Percentiles rank a stretch among this genome's conserved stretches.
Conservation (phyloP, 192 early-diverging fungal species). For the Cetraspora pellucida region DNA sequence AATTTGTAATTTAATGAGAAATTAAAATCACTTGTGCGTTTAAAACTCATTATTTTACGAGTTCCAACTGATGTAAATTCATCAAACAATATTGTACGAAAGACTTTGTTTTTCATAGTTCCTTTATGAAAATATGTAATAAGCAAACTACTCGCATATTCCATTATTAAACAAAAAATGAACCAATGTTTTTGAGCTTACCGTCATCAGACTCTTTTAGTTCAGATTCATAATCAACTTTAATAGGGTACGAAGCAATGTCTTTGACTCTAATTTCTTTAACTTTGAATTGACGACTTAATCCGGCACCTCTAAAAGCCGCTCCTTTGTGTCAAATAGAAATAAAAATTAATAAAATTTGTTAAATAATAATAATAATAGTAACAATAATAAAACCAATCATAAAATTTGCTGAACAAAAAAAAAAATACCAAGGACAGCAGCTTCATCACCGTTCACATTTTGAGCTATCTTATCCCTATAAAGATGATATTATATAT, state of each 20-base stretch:
- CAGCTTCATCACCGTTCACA: conserved; percentile 96
- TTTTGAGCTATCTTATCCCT: conserved; percentile 88
- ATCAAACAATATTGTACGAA: conserved; percentile 61
- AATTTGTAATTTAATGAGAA: conserved; percentile 66
- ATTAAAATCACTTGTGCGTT: conserved; percentile 77
- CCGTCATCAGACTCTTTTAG: conserved; percentile 37
- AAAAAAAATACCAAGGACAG: conserved; percentile 64
- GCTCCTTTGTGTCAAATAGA: conserved; percentile 56
- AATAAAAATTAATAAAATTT: not conserved
- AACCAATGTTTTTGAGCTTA: not conserved
- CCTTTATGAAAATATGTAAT: not conserved
- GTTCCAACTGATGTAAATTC: conserved; percentile 71
- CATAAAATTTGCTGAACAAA: no score
- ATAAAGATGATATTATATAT: not conserved
- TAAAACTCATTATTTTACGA: conserved; percentile 86
- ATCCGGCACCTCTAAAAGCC: conserved; percentile 81
- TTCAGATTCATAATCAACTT: conserved; percentile 61
- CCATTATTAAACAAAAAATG: not conserved
- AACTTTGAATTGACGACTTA: conserved; percentile 86
- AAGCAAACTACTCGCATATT: not conserved
- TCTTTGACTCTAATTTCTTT: conserved; percentile 88
- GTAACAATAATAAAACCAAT: no score
- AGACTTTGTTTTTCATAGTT: conserved; percentile 38
- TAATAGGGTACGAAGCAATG: conserved; percentile 65
- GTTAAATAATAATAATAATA: no score